Conservation (phyloP, 805 yeast species). For the Nakazawaea ishiwadae region DNA sequence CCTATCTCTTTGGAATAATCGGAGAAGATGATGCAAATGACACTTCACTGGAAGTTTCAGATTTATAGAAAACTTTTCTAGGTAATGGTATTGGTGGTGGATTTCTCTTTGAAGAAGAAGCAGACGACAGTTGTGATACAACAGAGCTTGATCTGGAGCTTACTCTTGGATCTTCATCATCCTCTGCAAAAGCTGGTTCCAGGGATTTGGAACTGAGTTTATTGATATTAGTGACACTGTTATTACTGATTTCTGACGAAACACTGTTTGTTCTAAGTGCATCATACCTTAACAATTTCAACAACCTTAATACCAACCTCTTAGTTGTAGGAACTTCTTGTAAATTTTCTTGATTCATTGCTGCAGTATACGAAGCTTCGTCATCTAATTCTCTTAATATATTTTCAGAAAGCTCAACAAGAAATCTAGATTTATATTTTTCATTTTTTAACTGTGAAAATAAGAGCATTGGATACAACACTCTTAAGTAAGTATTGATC, state of each 20-base stretch:
- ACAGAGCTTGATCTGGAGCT: slow-evolving; percentile 10
- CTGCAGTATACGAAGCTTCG: background rate
- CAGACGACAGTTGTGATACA: background rate
- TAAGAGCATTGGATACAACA: slow-evolving; percentile 64
- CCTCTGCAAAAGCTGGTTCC: background rate
- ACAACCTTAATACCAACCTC: slow-evolving; percentile 8
- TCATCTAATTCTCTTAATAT: slow-evolving; percentile 28
- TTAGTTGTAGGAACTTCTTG: slow-evolving; percentile 7
- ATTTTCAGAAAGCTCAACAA: slow-evolving; percentile 46
- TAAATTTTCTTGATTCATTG: slow-evolving; percentile 4
- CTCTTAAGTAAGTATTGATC: slow-evolving; percentile 69
- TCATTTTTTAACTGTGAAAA: slow-evolving; percentile 57
- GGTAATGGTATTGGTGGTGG: slow-evolving; percentile 12
- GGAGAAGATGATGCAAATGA: slow-evolving; percentile 5
- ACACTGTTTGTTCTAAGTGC: slow-evolving; percentile 6
- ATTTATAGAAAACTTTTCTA: background rate
- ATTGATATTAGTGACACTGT: slow-evolving; percentile 8
- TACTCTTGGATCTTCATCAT: background rate
- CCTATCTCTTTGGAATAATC: slow-evolving; percentile 3
- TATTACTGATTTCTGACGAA: slow-evolving; percentile 11
- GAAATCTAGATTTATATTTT: slow-evolving; percentile 52
- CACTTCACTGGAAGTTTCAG: slow-evolving; percentile 5
- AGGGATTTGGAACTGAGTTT: slow-evolving; percentile 8
- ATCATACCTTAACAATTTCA: slow-evolving; percentile 4
- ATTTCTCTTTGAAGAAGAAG: slow-evolving; percentile 4